phyloP scores from a whole-genome alignment of 2,329 filamentous ascomycete species.

The Colletotrichum destructivum region DNA sequence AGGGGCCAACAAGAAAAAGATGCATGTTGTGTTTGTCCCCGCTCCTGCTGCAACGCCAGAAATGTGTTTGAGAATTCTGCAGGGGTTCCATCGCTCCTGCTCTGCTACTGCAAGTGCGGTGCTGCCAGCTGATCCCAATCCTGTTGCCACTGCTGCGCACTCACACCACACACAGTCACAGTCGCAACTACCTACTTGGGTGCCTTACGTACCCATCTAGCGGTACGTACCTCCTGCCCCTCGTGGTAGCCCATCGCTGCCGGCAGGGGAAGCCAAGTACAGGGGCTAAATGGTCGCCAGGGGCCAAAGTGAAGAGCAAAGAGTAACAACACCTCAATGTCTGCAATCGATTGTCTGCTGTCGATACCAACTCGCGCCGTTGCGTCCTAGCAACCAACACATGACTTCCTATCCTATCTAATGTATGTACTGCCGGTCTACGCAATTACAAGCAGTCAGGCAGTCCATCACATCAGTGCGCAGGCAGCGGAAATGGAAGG shows the following conservation, averaged over 20 bases:
- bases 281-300: neutral
- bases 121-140: neutral
- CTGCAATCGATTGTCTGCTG: neutral
- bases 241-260: neutral
- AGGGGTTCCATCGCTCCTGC: slow-evolving; percentile 43
- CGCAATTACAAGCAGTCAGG: no score
- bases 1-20: neutral
- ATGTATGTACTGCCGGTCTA: no score
- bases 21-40: slow-evolving; percentile 25
- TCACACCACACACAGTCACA: neutral
- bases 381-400: no score
- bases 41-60: slow-evolving; percentile 36
- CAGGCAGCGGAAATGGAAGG: neutral
- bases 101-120: slow-evolving; percentile 23
- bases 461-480: neutral
- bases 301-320: neutral
- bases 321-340: neutral
- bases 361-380: neutral
- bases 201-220: neutral
- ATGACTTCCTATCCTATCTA: no score
- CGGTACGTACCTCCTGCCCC: neutral
- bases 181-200: neutral
- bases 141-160: slow-evolving; percentile 18
- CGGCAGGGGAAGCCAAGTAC: slow-evolving; percentile 6
- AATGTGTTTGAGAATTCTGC: slow-evolving; percentile 46